phyloP scores from a whole-genome alignment of 352 stramenopile genomes.

The Globisporangium ultimum region DNA sequence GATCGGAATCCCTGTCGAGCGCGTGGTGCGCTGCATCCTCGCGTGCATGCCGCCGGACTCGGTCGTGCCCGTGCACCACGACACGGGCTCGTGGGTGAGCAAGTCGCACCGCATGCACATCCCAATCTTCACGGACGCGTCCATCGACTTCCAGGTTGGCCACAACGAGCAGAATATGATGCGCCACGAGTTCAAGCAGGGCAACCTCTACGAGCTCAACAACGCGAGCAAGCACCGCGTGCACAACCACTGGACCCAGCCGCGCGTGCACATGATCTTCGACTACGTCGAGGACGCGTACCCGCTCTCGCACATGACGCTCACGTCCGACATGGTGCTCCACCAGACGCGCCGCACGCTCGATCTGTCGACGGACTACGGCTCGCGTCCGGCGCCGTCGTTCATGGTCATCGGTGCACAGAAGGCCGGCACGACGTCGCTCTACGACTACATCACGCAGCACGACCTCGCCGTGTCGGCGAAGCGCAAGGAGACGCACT shows the following conservation, averaged over 20 bases:
- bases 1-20: constrained; percentile 78
- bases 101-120: constrained; percentile 97
- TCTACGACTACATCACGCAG: constrained; percentile 98
- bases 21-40: constrained; percentile 94
- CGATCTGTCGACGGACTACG: constrained; percentile 85
- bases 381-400: constrained; percentile 75
- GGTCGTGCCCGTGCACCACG: constrained; percentile 96
- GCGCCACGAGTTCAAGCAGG: constrained; percentile 91
- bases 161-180: constrained; percentile 79
- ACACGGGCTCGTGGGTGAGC: constrained; percentile 96
- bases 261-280: constrained; percentile 97
- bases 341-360: constrained; percentile 95
- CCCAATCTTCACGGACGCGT: constrained; percentile 88
- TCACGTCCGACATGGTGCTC: constrained; percentile 90
- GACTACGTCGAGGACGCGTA: constrained; percentile 94
- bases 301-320: constrained; percentile 56
- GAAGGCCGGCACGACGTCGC: constrained; percentile 95
- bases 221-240: constrained; percentile 97
- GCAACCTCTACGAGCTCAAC: constrained; percentile 98
- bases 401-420: constrained; percentile 96
- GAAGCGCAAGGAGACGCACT: constrained; percentile 96
- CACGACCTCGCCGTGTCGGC: constrained; percentile 93
- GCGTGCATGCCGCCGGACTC: constrained; percentile 94
- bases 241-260: constrained; percentile 88
- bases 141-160: constrained; percentile 86